Base-by-base conservation (phyloP, 768 basidiomycete genomes). In the Naganishia vaughanmartiniae region DNA sequence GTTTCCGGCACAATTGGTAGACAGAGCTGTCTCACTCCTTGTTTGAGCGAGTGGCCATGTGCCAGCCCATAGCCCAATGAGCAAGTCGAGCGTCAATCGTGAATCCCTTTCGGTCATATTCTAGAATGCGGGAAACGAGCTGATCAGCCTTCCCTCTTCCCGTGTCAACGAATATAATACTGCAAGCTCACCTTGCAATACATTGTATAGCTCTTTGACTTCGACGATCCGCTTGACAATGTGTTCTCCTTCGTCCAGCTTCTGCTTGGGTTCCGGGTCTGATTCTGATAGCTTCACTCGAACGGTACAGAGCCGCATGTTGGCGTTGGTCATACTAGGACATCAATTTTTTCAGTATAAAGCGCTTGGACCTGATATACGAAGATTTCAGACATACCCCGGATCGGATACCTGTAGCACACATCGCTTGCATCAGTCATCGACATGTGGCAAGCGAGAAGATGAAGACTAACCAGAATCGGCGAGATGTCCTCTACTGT, bases 221-320 rank as follows among this genome's bases (percentile, higher is more conserved):
- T 88, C 88, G 11, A 94, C 86, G 24, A 91, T 85, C 58, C 86
- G 85, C 53, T 85, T 87, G 51, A 88, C 84, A 73, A 97, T 93
- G 72, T 88, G 87, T 81, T 97, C 93, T 12, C 92, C 93, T n/a
- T 84, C 83, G 21, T 95, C 92, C 0, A 93, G 88, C 68, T 90
- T 87, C 67, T 90, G 88, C 14, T 85, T 82, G 0, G 92, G 92
- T 28, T 80, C 78, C 11, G 76, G 76, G 65, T 81, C 79, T 21
- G 77, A 74, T 19, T 84, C 84, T 72, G 89, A 86, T 72, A 95
- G 82, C 67, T 39, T 83, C 79, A 54, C 89, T 70, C 85, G 84
- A 33, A 94, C 83, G 21, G 89, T 84, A 56, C 92, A 88, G 26
- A 96, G 86, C 75, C 91, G 89, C 91, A 94, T 94, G 77, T 90